Base-by-base conservation (phyloP, 2,329 filamentous ascomycete species). In the Claviceps arundinis region DNA sequence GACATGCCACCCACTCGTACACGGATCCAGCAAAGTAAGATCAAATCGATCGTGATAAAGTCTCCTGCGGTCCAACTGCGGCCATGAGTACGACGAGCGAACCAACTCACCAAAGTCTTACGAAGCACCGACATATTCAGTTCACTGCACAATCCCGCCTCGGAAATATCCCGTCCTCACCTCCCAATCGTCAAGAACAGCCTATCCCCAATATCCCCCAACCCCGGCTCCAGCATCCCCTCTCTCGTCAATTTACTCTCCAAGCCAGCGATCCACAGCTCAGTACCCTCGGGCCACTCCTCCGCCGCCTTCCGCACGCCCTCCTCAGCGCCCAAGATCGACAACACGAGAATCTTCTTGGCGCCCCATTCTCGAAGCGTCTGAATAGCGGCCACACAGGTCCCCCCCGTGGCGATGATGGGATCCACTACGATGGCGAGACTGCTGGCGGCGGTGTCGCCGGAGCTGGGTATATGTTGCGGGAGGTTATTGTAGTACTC, bases 401-500 rank as follows among this genome's bases (percentile, higher is more conserved):
- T 97, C 1, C 88, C 89, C 40, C 91, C 91, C 0, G 93, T 97
- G 1, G 91, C 93, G 63, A 97, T 94, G 59, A 97, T 81, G 3
- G 91, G 93, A 64, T 97, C 91, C 47, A 95, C 79, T 51, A 96
- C 73, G 63, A 96, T 86, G 54, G 89, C 89, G 13, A 95, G 74
- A 54, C 67, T 73, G 45, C 70, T 70, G 44, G 70, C 61, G 48
- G 49, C 64, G 37, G 68, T 64, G 26, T 40, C 56, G 41, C 62
- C 55, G 34, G 68, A 58, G 48, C 64, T 52, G 60, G 73, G 63
- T 41, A 74, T 65, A 70, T 88, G 85, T 69, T 87, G 84, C 38
- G 89, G 89, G 19, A 96, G 82, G 69, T 95, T 95, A 75, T 96
- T 96, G 78, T 96, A 96, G 78, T 96, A 95, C 70, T 95, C 90